Evolutionary conservation across 2,329 filamentous ascomycete species (phyloP).

Genomic region (Talaromyces sp.): DNA sequence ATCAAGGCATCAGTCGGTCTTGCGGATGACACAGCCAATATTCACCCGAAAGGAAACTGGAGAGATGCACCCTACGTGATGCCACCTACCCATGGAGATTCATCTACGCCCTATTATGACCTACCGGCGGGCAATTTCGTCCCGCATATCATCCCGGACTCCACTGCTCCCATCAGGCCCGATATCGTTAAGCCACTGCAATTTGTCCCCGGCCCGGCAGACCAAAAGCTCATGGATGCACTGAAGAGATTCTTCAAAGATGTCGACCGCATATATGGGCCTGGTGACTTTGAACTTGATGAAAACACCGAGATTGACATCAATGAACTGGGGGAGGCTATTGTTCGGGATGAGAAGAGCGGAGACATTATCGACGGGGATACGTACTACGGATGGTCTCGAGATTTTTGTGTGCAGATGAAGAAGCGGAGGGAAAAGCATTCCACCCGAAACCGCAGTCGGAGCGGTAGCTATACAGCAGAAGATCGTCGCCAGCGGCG

Average conservation of each 20-base stretch:
- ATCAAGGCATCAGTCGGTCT: slow-evolving; percentile 23
- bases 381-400: slow-evolving; percentile 86
- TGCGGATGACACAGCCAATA: slow-evolving; percentile 21
- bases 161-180: slow-evolving; percentile 66
- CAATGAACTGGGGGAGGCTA: slow-evolving; percentile 68
- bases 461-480: slow-evolving; percentile 23
- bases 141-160: slow-evolving; percentile 71
- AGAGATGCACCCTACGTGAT: slow-evolving; percentile 61
- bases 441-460: slow-evolving; percentile 38
- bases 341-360: slow-evolving; percentile 61
- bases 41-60: slow-evolving; percentile 39
- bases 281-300: slow-evolving; percentile 41
- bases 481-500: slow-evolving; percentile 29
- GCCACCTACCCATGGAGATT: slow-evolving; percentile 72
- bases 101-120: slow-evolving; percentile 69
- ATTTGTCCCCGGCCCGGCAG: slow-evolving; percentile 62
- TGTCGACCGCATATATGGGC: slow-evolving; percentile 63
- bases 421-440: slow-evolving; percentile 43
- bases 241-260: slow-evolving; percentile 67
- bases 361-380: slow-evolving; percentile 61
- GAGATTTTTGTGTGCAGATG: slow-evolving; percentile 75
- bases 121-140: slow-evolving; percentile 77
- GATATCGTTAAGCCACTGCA: slow-evolving; percentile 66
- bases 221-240: slow-evolving; percentile 59
- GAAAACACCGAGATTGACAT: slow-evolving; percentile 55